phyloP scores from a whole-genome alignment of 345 rosid species.

The Abelmoschus esculentus region DNA sequence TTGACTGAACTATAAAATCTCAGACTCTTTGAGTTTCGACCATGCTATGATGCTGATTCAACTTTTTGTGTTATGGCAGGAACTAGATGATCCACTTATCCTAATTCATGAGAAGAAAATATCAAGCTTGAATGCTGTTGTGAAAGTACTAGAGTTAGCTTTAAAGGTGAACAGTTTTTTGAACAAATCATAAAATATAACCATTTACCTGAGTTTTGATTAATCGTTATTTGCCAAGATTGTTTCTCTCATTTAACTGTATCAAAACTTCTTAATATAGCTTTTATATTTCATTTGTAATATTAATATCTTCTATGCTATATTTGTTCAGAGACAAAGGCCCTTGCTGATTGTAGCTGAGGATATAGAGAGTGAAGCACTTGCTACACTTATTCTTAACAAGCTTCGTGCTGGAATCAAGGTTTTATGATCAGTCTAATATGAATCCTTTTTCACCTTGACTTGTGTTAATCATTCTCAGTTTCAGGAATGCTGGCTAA shows the following conservation, averaged over 20 bases:
- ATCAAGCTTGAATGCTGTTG: constrained; percentile 67
- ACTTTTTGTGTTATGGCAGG: constrained; percentile 37
- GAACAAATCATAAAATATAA: not conserved
- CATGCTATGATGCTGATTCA: not conserved
- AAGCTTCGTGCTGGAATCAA: constrained; percentile 96
- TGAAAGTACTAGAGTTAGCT: constrained; percentile 85
- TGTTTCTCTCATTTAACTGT: not conserved
- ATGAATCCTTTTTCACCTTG: not conserved
- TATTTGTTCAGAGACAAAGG: constrained; percentile 70
- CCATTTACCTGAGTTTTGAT: not conserved
- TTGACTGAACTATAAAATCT: constrained; percentile 3
- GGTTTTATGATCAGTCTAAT: constrained; percentile 25
- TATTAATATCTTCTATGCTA: not conserved
- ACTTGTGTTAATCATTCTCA: not conserved
- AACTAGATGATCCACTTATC: constrained; percentile 90
- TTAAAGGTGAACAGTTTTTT: constrained; percentile 42
- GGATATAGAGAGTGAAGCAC: constrained; percentile 90
- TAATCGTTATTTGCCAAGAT: not conserved
- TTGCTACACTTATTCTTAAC: constrained; percentile 77
- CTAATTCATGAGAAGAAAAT: constrained; percentile 94
- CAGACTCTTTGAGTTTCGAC: not conserved
- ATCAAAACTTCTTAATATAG: not conserved
- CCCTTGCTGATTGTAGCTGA: constrained; percentile 86
- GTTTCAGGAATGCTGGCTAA: not conserved
- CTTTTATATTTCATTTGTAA: not conserved